Evolutionary conservation across 163 green algal species (phyloP).

Genomic region (Trebouxia gelatinosa): DNA sequence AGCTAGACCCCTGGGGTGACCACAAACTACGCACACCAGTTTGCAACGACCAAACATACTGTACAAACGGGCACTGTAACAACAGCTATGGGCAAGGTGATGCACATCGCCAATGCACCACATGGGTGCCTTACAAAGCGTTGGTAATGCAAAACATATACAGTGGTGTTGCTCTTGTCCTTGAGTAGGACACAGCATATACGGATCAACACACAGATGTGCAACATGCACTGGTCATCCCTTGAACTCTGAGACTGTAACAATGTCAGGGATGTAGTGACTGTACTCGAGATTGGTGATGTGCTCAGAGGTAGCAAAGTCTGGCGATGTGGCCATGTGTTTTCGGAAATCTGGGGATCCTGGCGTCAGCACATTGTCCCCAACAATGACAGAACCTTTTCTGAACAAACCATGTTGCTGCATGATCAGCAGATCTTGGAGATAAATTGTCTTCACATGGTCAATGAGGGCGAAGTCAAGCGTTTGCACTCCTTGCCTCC

Average conservation of each 20-base stretch:
- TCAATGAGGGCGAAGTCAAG: conserved; percentile 25
- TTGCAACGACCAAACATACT: too few species aligned
- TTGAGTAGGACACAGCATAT: too few species aligned
- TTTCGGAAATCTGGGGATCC: conserved; percentile 1
- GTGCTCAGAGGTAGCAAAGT: conserved; percentile 2
- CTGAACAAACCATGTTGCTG: conserved; percentile 8
- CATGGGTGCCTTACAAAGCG: too few species aligned
- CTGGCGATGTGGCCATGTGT: neutral
- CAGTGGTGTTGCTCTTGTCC: too few species aligned
- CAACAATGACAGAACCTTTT: conserved; percentile 6
- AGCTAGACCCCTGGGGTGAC: too few species aligned
- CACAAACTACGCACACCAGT: too few species aligned
- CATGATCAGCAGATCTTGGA: conserved; percentile 7
- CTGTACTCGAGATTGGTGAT: conserved; percentile 25
- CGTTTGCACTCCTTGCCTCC: neutral
- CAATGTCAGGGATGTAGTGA: conserved; percentile 12
- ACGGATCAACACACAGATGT: too few species aligned
- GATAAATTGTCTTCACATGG: conserved; percentile 20
- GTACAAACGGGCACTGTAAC: too few species aligned
- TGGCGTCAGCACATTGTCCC: conserved; percentile 4
- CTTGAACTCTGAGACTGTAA: conserved; percentile 1
- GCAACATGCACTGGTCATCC: too few species aligned
- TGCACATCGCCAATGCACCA: too few species aligned
- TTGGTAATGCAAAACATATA: too few species aligned
- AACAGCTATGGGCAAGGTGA: too few species aligned